Base-by-base conservation (phyloP, 345 rosid species). In the Populus alba region DNA sequence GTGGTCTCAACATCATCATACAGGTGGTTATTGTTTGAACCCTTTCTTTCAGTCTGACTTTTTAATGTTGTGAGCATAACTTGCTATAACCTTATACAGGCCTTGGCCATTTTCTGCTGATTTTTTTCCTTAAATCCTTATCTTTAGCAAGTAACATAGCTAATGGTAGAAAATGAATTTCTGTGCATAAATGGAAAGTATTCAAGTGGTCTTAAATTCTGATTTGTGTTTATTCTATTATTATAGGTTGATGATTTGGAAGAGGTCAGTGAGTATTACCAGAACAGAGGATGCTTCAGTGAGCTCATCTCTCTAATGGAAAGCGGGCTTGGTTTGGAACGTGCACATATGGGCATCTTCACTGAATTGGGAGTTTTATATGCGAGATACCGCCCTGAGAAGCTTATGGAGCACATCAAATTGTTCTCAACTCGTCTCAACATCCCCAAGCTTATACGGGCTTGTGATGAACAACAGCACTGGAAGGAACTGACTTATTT, bases 291-390 rank as follows among this genome's bases (percentile, higher is more conserved):
- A 74, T 88, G 88, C 92, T 95, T 95, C 84, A 95, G 87, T 85
- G 98, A 95, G 75, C 78, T 95, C 70, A 95, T 95, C 79, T 93
- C 98, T 76, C 94, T 95, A 68, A 91, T 95, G 97, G 98, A 95
- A 87, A 95, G 98, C 85, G 97, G 98, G 71, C 84, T 94, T 49
- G 97, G 98, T 57, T 83, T 95, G 71, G 98, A 95, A 83, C 97
- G 98, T 29, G 98, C 97, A 43, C 98, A 95, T 85, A 95, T 95
- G 98, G 98, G 97, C 59, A 95, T 95, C 68, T 95, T 95, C 79
- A 95, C 98, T 0, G 98, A 95, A 87, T 83, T 95, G 89, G 98
- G 98, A 81, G 97, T 95, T 77, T 86, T 94, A 27, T 95, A 95
- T 83, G 98, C 98, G 10, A 93, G 98, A 93, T 95, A 93, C 71